Evolutionary conservation across 1,284 basidiomycete species (phyloP), one percentile per base, ranked within the genome.

Genomic region (Ganoderma meredithae): DNA sequence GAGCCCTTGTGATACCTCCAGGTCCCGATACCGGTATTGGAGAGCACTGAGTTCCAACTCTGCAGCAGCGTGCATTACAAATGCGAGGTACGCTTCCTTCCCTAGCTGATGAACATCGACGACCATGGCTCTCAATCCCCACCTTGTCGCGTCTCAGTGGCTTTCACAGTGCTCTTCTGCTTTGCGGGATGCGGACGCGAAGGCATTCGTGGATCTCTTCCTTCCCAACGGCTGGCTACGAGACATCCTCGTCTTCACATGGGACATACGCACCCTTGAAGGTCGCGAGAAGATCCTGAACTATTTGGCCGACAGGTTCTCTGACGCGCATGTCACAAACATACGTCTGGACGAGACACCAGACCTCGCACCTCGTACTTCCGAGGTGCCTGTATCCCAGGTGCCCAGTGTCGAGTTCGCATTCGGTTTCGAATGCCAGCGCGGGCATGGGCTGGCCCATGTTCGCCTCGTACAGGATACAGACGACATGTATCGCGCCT

Each of bases 231-330:
- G 84, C 1, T 83, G 81, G 76, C 86, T 86, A 84, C 81, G 88
- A 27, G 90, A 91, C 75, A 81, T 88, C 69, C 81, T 90, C n/a
- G 81, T 87, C 0, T 80, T 90, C 62, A 88, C 88, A 3, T 90
- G 88, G 88, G 84, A 88, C 73, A 85, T 89, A 68, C 85, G 89
- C 40, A 87, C 88, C 0, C 85, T 90, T 73, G 80, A 81, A 65
- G 83, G 85, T 8, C 65, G 70, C 7, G 61, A 77, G 2, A 75
- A 76, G 62, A 85, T 90, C 70, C 73, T 70, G 0, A 71, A 76
- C 33, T 86, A 88, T 76, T 78, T 88, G 25, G 56, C 65, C 0
- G 82, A 84, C 69, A 71, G 71, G 9, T 75, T 82, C 5, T 33
- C 69, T 4, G 13, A 55, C 1, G 73, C 76, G 6, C 59, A 70